Evolutionary conservation across 345 rosid species (phyloP).

Genomic region (Arabidopsis suecica): DNA sequence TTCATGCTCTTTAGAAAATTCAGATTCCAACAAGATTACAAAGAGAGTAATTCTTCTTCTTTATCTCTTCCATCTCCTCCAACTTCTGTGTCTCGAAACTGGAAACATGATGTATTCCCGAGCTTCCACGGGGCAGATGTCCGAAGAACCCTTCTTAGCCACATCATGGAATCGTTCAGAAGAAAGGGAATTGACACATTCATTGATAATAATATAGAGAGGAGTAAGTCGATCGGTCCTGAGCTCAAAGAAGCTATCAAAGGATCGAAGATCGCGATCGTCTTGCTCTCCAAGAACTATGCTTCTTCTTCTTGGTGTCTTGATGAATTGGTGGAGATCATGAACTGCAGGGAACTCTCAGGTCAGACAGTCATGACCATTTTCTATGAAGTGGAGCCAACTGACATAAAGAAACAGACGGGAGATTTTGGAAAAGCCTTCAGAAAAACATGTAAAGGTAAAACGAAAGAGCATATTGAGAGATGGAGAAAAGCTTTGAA

Average conservation of each 20-base stretch:
- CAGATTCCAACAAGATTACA: neutral
- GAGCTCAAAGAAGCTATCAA: neutral
- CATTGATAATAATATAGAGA: neutral
- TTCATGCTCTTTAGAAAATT: neutral
- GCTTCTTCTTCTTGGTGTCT: neutral
- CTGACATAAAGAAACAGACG: neutral
- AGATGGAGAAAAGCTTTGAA: neutral
- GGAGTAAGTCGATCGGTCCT: neutral
- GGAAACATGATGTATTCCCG: neutral
- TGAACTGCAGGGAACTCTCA: neutral
- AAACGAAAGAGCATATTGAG: neutral
- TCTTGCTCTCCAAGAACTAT: neutral
- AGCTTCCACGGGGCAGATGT: neutral
- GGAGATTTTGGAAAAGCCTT: neutral
- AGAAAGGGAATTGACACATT: neutral
- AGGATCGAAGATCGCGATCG: neutral
- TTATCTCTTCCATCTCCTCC: neutral
- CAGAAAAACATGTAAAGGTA: neutral
- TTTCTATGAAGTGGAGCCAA: neutral
- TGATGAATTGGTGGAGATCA: neutral
- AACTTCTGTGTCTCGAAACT: neutral
- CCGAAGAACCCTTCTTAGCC: neutral
- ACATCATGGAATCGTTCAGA: neutral
- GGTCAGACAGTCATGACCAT: neutral
- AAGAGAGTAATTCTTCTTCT: neutral